Evolutionary conservation across 495 filamentous ascomycete species (phyloP), one percentile per base, ranked within the genome.

Genomic region (Lentithecium fluviatile): DNA sequence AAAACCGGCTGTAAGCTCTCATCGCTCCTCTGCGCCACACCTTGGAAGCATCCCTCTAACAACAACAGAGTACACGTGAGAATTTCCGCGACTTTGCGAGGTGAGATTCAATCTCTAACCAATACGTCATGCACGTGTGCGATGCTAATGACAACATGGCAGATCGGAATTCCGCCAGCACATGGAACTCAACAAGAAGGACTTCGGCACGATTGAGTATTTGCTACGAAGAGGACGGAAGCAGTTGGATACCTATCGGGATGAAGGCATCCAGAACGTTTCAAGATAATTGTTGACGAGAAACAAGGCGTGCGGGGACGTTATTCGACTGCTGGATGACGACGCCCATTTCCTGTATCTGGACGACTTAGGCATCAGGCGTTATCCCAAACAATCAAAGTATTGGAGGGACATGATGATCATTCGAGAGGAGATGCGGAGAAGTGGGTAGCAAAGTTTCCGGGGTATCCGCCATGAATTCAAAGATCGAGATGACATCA

Each of bases 151-250:
- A n/a, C 40, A 32, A 32, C n/a, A n/a, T 20, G 25, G 26, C 47
- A 59, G 25, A 55, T 24, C 43, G 17, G 90, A 96, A 65, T 98
- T 98, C 65, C 75, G 85, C 45, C 87, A 87, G 67, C 78, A 90
- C 67, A 68, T 84, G 2, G 69, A 70, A 20, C 69, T 97, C 36
- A 85, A 87, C 73, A 96, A 90, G 75, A 93, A 88, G 70, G 91
- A 97, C 70, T 97, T 97, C 73, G 75, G 75, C 43, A 83, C 91
- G 2, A 86, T 98, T 58, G 94, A 98, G 73, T 95, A 89, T 75
- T 77, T 97, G 3, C 70, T 98, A 29, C 82, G 93, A 45, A 92
- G 88, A 70, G 94, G 94, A 38, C 80, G 83, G 29, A 82, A 89
- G 52, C 91, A 97, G 73, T 75, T 98, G 23, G 91, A 96, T 52